These are phyloP conservation scores for Lunasporangiospora selenospora DNA, from an alignment of 192 early-diverging fungal genomes.

Conservation along the genomic window DNA sequence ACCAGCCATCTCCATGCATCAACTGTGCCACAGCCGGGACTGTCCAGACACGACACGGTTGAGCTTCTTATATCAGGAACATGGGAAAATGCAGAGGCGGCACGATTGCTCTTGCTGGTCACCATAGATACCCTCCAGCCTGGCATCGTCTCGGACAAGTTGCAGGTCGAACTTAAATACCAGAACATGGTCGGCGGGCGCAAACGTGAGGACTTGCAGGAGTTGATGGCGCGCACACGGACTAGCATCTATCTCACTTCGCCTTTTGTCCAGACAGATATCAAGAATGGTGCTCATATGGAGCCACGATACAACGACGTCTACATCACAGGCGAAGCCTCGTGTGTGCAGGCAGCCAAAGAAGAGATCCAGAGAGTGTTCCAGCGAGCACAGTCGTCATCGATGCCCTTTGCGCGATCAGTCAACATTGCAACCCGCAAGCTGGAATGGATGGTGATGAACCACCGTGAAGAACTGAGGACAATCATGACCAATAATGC, in stretches of 20 bases:
- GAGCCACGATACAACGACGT: constrained; percentile 58
- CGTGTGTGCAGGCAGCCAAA: constrained; percentile 60
- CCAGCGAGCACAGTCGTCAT: constrained; percentile 48
- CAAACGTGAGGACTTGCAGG: constrained; percentile 63
- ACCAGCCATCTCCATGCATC: constrained; percentile 2
- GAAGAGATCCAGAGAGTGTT: constrained; percentile 53
- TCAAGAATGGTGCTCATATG: constrained; percentile 30
- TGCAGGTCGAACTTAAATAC: constrained; percentile 48
- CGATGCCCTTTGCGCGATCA: constrained; percentile 15
- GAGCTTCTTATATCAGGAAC: constrained; percentile 32
- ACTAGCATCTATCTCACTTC: constrained; percentile 81
- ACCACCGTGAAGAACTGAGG: constrained; percentile 64
- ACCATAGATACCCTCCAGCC: constrained; percentile 34
- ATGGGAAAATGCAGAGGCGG: constrained; percentile 45
- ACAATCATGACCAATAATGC: constrained; percentile 84
- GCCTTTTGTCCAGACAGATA: constrained; percentile 54
- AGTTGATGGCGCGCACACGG: constrained; percentile 71
- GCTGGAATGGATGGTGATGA: constrained; percentile 79
- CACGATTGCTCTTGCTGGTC: constrained; percentile 29
- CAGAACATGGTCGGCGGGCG: constrained; percentile 78
- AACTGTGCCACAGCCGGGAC: not conserved
- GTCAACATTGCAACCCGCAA: constrained; percentile 63
- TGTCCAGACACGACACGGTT: constrained; percentile 21
- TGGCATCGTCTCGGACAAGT: constrained; percentile 21
- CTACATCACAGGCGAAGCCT: constrained; percentile 68